phyloP scores from a whole-genome alignment of 2,329 filamentous ascomycete species.

The Teratosphaeria pseudoeucalypti region DNA sequence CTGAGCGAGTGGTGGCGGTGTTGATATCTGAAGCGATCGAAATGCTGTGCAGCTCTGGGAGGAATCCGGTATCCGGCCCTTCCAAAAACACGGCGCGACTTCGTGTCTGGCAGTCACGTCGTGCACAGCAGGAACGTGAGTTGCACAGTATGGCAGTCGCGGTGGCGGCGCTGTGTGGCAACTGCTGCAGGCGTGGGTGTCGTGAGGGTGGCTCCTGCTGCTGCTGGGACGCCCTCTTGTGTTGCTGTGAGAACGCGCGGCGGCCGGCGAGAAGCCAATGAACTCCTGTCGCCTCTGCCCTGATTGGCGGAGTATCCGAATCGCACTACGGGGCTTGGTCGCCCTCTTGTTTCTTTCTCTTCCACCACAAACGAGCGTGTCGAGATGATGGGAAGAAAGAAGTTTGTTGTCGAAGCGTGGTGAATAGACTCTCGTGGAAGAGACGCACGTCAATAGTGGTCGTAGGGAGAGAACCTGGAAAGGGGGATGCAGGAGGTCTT shows the following conservation, averaged over 20 bases:
- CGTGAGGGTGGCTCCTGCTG: slow-evolving; percentile 6
- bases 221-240: slow-evolving; percentile 8
- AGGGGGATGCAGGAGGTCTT: not conserved
- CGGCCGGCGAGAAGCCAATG: slow-evolving; percentile 14
- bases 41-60: not conserved
- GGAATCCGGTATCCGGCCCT: not conserved
- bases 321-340: not conserved
- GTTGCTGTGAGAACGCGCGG: slow-evolving; percentile 25
- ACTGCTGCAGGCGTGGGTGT: slow-evolving; percentile 4
- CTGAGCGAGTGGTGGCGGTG: slow-evolving; percentile 1
- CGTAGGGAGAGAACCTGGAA: not conserved
- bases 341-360: not conserved
- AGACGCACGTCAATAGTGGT: not conserved
- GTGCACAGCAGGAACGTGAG: slow-evolving; percentile 3
- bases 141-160: not conserved
- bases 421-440: not conserved
- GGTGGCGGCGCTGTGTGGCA: not conserved
- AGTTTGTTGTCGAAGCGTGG: not conserved
- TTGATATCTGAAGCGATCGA: slow-evolving; percentile 7
- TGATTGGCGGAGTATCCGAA: slow-evolving; percentile 18
- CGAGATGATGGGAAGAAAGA: not conserved
- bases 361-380: slow-evolving; percentile 1
- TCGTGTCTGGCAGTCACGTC: slow-evolving; percentile 1
- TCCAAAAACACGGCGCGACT: not conserved
- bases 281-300: slow-evolving; percentile 9